Evolutionary conservation across 306 rosid species (phyloP), one percentile per base, ranked within the genome.

Genomic region (Cucurbita pepo): DNA sequence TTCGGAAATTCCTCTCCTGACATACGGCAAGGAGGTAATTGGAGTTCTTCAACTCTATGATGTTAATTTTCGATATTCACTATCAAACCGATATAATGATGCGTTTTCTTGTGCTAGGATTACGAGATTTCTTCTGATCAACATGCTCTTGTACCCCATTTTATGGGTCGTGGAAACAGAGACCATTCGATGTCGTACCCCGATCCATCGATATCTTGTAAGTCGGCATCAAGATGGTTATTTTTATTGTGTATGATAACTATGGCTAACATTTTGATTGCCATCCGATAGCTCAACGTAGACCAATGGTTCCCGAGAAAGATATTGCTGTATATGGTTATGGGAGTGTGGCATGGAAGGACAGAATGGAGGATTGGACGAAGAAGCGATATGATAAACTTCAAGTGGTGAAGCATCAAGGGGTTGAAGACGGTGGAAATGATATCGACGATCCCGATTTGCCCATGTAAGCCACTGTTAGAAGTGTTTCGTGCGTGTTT

Each of bases 281-380:
- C 54, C 45, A 71, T 78, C 52, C 76, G 48, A 21, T 19, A 91
- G 97, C 85, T 86, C 97, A 94, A 85, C 88, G 96, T 53, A 88
- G 99, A 79, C 95, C 99, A 2, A 89, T 94, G 99, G 97, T 84
- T 75, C 97, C 96, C 18, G 84, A 91, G 82, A 94, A 94, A 82
- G 99, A 94, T 77, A 84, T 94, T 69, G 97, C 97, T 0, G 92
- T 86, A 34, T 94, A 94, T 83, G 99, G 99, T 50, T 94, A 91
- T 78, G 99, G 99, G 70, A 94, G 97, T 79, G 97, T 94, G 53
- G 89, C 88, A 22, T 94, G 99, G 99, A 94, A 88, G 82, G 99
- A 89, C 58, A 86, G 99, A 64, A 86, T 89, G 99, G 99, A 94
- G 50, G 97, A 89, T 52, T 94, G 99, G 99, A 94, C 85, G 86